These are phyloP conservation scores for Smittium culicis DNA, from an alignment of 371 early-diverging fungal species.

Conservation along the genomic window DNA sequence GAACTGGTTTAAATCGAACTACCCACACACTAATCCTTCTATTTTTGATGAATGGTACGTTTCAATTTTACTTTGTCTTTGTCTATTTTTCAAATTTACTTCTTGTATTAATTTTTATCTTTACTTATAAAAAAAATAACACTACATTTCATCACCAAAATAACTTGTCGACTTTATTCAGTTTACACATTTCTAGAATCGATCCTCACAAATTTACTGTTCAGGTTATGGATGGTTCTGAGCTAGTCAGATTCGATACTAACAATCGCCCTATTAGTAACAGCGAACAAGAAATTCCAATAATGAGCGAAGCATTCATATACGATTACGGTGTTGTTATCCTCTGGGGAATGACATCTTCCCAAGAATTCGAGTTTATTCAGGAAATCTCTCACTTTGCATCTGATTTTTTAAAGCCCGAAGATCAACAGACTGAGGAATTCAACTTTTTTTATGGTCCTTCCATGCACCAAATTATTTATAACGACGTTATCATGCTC, in stretches of 20 bases:
- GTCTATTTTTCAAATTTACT: no score
- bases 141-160: slow-evolving; percentile 36
- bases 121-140: no score
- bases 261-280: slow-evolving; percentile 14
- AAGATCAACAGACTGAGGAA: slow-evolving; percentile 75
- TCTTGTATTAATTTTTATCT: no score
- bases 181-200: slow-evolving; percentile 18
- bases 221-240: slow-evolving; percentile 12
- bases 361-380: slow-evolving; percentile 64
- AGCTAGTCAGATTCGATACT: slow-evolving; percentile 21
- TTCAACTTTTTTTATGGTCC: slow-evolving; percentile 80
- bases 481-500: slow-evolving; percentile 60
- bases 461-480: slow-evolving; percentile 15
- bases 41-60: slow-evolving; percentile 10
- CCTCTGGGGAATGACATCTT: slow-evolving; percentile 85
- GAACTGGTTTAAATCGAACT: slow-evolving; percentile 35
- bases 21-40: slow-evolving; percentile 17
- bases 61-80: no score
- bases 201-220: background rate
- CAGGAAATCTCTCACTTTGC: slow-evolving; percentile 46
- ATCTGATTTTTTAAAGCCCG: slow-evolving; percentile 35
- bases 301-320: slow-evolving; percentile 54
- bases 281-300: slow-evolving; percentile 20
- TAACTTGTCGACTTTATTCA: slow-evolving; percentile 43
- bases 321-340: slow-evolving; percentile 93